Base-by-base conservation (phyloP, 163 green algal genomes). In the Chlorella variabilis region DNA sequence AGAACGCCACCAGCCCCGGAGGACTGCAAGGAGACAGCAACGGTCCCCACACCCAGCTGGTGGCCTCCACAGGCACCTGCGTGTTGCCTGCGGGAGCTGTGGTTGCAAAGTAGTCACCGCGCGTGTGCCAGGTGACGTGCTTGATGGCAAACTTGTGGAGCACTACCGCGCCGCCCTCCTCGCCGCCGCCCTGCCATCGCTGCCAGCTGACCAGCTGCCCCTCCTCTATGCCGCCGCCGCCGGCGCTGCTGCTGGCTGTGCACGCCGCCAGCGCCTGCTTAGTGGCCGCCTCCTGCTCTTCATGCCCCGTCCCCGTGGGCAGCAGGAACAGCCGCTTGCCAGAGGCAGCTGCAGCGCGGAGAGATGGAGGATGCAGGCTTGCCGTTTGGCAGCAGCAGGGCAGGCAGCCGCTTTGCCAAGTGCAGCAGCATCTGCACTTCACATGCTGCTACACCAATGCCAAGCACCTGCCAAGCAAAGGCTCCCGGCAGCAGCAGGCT, bases 101-200 rank as follows among this genome's bases (percentile, higher is more conserved):
- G 3, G 86, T 93, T 1, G 91, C 90, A 78, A 99, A 97, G 89
- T 99, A 99, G 85, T 99, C 96, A 1, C 96, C 96, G 2, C 93
- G 86, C 17, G 71, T 86, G 80, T 99, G 96, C 96, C 96, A 99
- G 5, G 93, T 87, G 9, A 98, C 68, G 5, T 90, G 77, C 31
- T 59, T 82, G 23, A 97, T 84, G n/a, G 78, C 45, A 67, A 80
- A 86, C 33, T 58, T 66, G 75, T 74, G 75, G 31, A 73, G 61
- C 62, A 81, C 58, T 6, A 77, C 23, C 48, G 25, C 59, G 4
- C 38, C 41, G n/a, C 73, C 49, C 29, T 9, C 71, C 51, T 51
- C 31, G 75, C 51, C 31, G 45, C 59, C 70, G 17, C 31, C 70
- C 41, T 68, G 59, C 70, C 70, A 59, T 33, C 78, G 63, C 56